Conservation (phyloP, 2,329 filamentous ascomycete species). For the Kalaharituber pfeilii region DNA sequence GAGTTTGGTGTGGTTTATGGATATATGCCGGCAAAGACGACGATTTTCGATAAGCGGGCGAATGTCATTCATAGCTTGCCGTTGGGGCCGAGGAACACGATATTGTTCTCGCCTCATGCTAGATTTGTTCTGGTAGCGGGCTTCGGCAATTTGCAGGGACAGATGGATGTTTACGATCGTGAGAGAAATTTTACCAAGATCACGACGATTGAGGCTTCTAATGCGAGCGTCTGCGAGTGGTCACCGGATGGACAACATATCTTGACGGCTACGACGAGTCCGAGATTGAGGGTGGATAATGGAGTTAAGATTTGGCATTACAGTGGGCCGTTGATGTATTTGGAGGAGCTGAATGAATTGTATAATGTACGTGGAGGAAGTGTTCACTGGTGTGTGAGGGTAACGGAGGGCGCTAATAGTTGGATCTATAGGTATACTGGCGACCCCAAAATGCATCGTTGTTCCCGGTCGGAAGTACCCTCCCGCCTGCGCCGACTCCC, state of each 20-base stretch:
- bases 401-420: slow-evolving; percentile 4
- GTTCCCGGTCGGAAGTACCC: slow-evolving; percentile 49
- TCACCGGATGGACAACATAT: slow-evolving; percentile 91
- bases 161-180: slow-evolving; percentile 95
- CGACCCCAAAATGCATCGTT: slow-evolving; percentile 51
- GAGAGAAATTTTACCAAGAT: slow-evolving; percentile 88
- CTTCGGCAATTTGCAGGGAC: slow-evolving; percentile 90
- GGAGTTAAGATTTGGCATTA: slow-evolving; percentile 83
- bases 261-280: slow-evolving; percentile 93
- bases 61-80: slow-evolving; percentile 71
- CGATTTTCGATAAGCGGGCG: slow-evolving; percentile 85
- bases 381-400: too few relatives aligned
- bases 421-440: slow-evolving; percentile 49
- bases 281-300: slow-evolving; percentile 88
- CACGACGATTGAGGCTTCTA: slow-evolving; percentile 84
- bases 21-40: slow-evolving; percentile 98
- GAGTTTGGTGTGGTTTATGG: slow-evolving; percentile 97
- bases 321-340: slow-evolving; percentile 76
- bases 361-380: slow-evolving; percentile 51
- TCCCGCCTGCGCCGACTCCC: slow-evolving; percentile 55
- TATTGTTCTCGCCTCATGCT: slow-evolving; percentile 82
- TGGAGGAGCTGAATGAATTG: slow-evolving; percentile 83
- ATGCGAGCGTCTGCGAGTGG: slow-evolving; percentile 93
- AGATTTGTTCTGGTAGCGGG: slow-evolving; percentile 87
- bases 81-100: slow-evolving; percentile 79